A percentile compares a stretch with the other conserved stretches of the same genome.
Conservation (phyloP, 495 filamentous ascomycete species). For the Xylaria castorea region DNA sequence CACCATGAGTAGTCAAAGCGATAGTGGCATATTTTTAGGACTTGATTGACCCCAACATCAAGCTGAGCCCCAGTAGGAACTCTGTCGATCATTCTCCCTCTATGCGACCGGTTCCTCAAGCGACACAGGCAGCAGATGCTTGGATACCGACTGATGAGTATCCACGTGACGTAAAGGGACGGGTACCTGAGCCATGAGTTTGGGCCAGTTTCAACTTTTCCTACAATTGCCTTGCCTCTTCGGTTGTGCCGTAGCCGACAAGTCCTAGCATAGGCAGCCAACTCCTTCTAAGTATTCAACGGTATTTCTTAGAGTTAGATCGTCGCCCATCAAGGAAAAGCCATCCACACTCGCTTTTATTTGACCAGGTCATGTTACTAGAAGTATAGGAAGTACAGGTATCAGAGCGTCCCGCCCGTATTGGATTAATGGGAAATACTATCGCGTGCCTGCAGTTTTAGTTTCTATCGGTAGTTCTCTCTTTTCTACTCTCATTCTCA, state of each 20-base stretch:
- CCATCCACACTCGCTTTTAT: background rate
- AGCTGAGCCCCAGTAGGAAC: background rate
- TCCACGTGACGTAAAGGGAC: background rate
- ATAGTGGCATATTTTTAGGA: background rate
- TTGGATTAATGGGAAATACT: background rate
- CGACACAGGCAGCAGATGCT: background rate
- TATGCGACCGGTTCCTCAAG: background rate
- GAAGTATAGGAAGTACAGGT: background rate
- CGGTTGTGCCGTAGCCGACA: background rate
- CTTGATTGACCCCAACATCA: background rate
- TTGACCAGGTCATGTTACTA: background rate
- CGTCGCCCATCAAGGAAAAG: background rate
- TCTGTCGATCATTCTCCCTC: background rate
- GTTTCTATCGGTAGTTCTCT: constrained; percentile 10
- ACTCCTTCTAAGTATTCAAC: background rate
- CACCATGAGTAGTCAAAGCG: no score
- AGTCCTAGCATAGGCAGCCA: background rate
- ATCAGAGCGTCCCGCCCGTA: background rate
- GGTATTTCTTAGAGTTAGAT: background rate
- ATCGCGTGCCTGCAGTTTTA: background rate
- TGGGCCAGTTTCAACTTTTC: background rate
- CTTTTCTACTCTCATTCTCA: background rate
- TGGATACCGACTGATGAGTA: background rate
- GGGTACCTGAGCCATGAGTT: background rate
- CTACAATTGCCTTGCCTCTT: background rate